Base-by-base conservation (phyloP, 2,329 filamentous ascomycete genomes). In the Colletotrichum graminicola region DNA sequence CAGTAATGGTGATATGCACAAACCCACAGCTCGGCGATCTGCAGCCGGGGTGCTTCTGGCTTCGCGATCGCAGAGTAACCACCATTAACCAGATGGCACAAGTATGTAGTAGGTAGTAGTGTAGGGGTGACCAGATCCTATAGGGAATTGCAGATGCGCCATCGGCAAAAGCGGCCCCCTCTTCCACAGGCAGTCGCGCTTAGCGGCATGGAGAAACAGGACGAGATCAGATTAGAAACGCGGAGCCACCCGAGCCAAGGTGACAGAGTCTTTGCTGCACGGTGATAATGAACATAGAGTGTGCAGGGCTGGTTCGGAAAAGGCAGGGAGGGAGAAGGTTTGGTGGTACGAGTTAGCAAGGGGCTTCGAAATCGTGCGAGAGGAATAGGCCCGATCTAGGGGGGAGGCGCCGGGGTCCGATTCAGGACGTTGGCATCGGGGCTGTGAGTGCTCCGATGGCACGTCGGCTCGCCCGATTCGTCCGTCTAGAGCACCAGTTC, bases 371-470 rank as follows among this genome's bases (percentile, higher is more conserved):
- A 56, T 36, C 16, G 7, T 16, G 26, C 18, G 34, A 14, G 34
- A 14, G 5, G 23, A 56, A 62, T 14, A 43, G 34, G 54, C 45
- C 59, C 69, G 69, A 71, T 71, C 69, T 47, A 60, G 65, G 23
- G 32, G 59, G n/a, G n/a, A 29, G 14, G 36, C 18, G 36, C 49
- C 43, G 41, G 54, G 39, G 32, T 41, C 34, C 52, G 69, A 64
- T 63, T 39, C 59, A 63, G 54, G 26, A 51, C 59, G 26, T 64
- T 60, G 59, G 54, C 59, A 69, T 68, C 69, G 69, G 69, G 65
- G 66, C 45, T 72, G 36, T 32, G 8, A 43, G 63, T 63, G 54
- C 47, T 68, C 65, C 65, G 65, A 71, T 71, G 65, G 68, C 51
- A 51, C 65, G 54, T 71, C 64, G 59, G 36, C 52, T 68, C 59